Evolutionary conservation across 1,284 basidiomycete species (phyloP).

Genomic region (Microbotryomycetes sp.): DNA sequence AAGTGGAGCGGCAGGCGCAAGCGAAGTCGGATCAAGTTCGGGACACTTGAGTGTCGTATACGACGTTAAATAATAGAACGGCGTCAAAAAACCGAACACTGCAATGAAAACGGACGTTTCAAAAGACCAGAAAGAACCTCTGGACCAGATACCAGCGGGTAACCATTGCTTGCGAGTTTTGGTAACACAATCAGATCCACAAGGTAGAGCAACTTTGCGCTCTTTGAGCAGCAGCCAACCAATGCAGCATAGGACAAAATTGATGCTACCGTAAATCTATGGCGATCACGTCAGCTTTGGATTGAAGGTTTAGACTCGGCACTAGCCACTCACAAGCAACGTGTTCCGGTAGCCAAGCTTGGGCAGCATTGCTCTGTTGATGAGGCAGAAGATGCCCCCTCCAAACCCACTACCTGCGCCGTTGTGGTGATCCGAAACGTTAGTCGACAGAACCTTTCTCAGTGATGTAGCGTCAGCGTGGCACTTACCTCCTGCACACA

Average conservation of each 20-base stretch:
- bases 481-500: constrained; percentile 1
- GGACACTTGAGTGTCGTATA: constrained; percentile 19
- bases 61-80: constrained; percentile 23
- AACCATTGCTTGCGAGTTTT: constrained; percentile 16
- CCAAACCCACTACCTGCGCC: constrained; percentile 8
- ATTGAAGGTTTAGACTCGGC: background rate
- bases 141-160: constrained; percentile 16
- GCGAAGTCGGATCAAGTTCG: constrained; percentile 14
- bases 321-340: constrained; percentile 4
- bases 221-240: constrained; percentile 16
- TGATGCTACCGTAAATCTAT: constrained; percentile 24
- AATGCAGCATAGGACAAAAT: constrained; percentile 8
- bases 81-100: constrained; percentile 13
- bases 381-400: constrained; percentile 17
- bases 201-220: constrained; percentile 9
- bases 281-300: background rate
- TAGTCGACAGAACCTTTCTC: background rate
- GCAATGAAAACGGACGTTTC: constrained; percentile 1
- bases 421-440: background rate
- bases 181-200: constrained; percentile 10
- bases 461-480: no score
- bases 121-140: constrained; percentile 15
- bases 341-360: constrained; percentile 18
- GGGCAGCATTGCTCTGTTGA: constrained; percentile 22
- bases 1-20: constrained; percentile 24